A percentile compares a stretch with the other conserved stretches of the same genome.
These are phyloP conservation scores for Aspergillus calidoustus DNA, from an alignment of 2,329 filamentous ascomycete species.

Conservation along the genomic window DNA sequence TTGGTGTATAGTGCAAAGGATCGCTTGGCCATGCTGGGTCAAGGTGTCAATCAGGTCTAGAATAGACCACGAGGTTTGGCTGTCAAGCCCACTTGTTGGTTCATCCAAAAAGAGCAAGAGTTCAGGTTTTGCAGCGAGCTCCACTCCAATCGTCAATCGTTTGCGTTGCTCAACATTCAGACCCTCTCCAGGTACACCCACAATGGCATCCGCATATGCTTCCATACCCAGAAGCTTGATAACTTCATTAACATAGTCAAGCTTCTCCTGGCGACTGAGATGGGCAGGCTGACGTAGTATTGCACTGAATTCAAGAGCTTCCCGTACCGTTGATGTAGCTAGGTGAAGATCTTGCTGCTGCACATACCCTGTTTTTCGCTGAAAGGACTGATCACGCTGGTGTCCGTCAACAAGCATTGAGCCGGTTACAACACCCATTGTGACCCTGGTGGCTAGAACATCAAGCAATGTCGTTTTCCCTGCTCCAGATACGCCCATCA, in stretches of 20 bases:
- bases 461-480: slow-evolving; percentile 92
- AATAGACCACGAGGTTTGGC: slow-evolving; percentile 92
- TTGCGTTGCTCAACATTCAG: slow-evolving; percentile 69
- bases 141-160: slow-evolving; percentile 90
- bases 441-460: slow-evolving; percentile 81
- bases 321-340: slow-evolving; percentile 81
- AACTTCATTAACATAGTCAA: slow-evolving; percentile 86
- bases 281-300: slow-evolving; percentile 80
- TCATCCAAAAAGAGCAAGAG: slow-evolving; percentile 92
- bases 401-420: slow-evolving; percentile 83
- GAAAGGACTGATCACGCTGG: slow-evolving; percentile 78
- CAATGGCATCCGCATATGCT: slow-evolving; percentile 84
- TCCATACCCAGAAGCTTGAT: slow-evolving; percentile 91
- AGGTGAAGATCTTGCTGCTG: slow-evolving; percentile 92
- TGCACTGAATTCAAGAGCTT: slow-evolving; percentile 85
- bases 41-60: slow-evolving; percentile 85
- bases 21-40: slow-evolving; percentile 84
- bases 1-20: slow-evolving; percentile 97
- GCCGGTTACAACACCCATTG: slow-evolving; percentile 88
- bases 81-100: slow-evolving; percentile 91
- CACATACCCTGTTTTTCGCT: slow-evolving; percentile 89
- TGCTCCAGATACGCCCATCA: slow-evolving; percentile 91
- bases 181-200: slow-evolving; percentile 86
- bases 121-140: slow-evolving; percentile 88
- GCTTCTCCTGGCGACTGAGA: slow-evolving; percentile 73